These are phyloP conservation scores for Pseudocohnilembus persalinus DNA, from an alignment of 169 alveolate genomes.

Conservation along the genomic window DNA sequence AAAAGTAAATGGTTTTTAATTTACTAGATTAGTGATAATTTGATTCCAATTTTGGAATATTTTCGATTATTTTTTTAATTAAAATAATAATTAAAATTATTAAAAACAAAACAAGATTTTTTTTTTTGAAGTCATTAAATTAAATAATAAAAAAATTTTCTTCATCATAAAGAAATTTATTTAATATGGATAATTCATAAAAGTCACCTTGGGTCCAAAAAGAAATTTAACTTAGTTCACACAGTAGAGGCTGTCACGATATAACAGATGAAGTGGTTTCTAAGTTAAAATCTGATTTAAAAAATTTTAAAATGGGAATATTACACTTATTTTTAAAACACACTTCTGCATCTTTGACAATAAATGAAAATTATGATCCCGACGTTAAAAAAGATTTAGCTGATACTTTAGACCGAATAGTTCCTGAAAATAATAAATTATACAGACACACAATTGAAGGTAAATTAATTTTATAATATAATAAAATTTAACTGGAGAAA, in stretches of 20 bases:
- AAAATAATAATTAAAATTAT: too few relatives aligned
- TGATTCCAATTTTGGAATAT: too few relatives aligned
- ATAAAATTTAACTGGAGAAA: too few relatives aligned
- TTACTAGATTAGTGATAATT: too few relatives aligned
- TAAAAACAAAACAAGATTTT: too few relatives aligned
- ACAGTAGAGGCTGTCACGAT: conserved; percentile 59
- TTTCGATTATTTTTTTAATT: too few relatives aligned
- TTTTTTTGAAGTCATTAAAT: too few relatives aligned
- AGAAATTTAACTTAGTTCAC: conserved; percentile 39
- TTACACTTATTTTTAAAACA: conserved; percentile 58
- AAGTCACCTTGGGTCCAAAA: conserved; percentile 35
- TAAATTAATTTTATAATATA: not conserved
- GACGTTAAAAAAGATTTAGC: conserved; percentile 64
- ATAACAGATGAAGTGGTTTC: conserved; percentile 51
- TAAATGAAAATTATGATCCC: conserved; percentile 67
- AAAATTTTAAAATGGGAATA: conserved; percentile 52
- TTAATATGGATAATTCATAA: not conserved
- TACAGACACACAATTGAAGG: conserved; percentile 71
- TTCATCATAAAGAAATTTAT: not conserved
- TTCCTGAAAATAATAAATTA: conserved; percentile 56
- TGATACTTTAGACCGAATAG: conserved; percentile 60
- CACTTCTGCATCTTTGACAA: conserved; percentile 63
- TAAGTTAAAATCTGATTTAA: conserved; percentile 39
- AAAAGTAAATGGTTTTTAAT: too few relatives aligned
- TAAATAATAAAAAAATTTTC: not conserved